Evolutionary conservation across 768 basidiomycete genomes (phyloP), one percentile per base, ranked within the genome.

Genomic region (Calvatia gigantea): DNA sequence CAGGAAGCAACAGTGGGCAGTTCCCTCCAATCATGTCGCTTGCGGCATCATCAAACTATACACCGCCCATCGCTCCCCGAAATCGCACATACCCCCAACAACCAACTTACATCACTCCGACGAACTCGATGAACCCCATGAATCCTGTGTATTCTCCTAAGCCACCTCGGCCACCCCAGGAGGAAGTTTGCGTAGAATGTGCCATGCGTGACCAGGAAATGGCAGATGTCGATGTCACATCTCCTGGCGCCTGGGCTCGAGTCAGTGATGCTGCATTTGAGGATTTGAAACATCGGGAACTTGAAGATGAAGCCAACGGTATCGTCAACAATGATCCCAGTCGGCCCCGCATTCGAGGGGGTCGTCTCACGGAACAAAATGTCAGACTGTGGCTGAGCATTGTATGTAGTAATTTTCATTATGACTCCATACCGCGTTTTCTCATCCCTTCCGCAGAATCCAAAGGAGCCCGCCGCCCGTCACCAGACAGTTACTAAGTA

Each of bases 141-240:
- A 84, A 86, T 58, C 79, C 86, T 2, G 77, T 84, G 3, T 84
- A 82, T 62, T 77, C 81, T 0, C 81, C 84, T 58, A 69, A 70
- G 29, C 81, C 77, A 21, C 82, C 75, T 12, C 80, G 81, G 59
- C 81, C 74, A n/a, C 80, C 75, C 8, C 85, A 81, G 60, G 89
- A 91, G 62, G 96, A 98, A 68, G 74, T 98, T 28, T 99, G 96
- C 63, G 77, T 97, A 32, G 97, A 98, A 70, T 99, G 97, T 66
- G 89, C 97, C 56, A 98, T 98, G 95, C 86, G 97, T 29, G 97
- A 99, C 70, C 85, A 96, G 66, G 97, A 99, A 67, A 93, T 99
- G 89, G 92, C 87, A 7, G 95, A 97, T 68, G 93, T 99, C 23
- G 82, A 91, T 68, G 97, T 97, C 19, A 81, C 85, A 2, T 83